Conservation (phyloP, 1,139 yeast genomes). For the Suhomyces anneliseae region DNA sequence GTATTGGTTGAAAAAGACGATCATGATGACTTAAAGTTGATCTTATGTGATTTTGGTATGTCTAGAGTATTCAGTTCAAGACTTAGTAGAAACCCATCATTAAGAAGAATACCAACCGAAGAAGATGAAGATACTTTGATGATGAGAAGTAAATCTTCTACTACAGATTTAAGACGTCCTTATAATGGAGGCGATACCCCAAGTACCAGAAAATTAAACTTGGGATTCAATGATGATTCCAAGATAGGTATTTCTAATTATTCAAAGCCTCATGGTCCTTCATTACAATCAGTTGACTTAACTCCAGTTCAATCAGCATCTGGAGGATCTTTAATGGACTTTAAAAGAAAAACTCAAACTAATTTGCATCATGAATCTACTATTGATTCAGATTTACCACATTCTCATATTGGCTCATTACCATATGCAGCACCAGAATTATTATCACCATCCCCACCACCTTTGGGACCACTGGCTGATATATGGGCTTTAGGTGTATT, state of each 20-base stretch:
- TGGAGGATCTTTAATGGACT: slow-evolving; percentile 11
- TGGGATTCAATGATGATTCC: slow-evolving; percentile 28
- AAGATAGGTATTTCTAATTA: slow-evolving; percentile 34
- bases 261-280: slow-evolving; percentile 34
- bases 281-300: slow-evolving; percentile 35
- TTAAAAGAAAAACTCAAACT: slow-evolving; percentile 14
- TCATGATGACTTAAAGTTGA: slow-evolving; percentile 29
- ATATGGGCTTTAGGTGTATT: slow-evolving; percentile 90
- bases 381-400: slow-evolving; percentile 51
- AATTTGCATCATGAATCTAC: slow-evolving; percentile 10
- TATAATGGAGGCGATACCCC: slow-evolving; percentile 34
- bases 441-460: slow-evolving; percentile 63
- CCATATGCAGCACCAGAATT: slow-evolving; percentile 94
- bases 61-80: slow-evolving; percentile 38
- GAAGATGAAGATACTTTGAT: slow-evolving; percentile 15
- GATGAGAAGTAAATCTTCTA: slow-evolving; percentile 50
- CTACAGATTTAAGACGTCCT: slow-evolving; percentile 36
- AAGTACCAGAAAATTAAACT: slow-evolving; percentile 21
- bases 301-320: slow-evolving; percentile 29
- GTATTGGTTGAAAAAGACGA: slow-evolving; percentile 56
- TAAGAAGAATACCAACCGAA: slow-evolving; percentile 3
- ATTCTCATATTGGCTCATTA: slow-evolving; percentile 77
- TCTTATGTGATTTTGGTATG: slow-evolving; percentile 91
- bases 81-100: slow-evolving; percentile 27
- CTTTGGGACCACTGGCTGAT: slow-evolving; percentile 74